A percentile compares a stretch with the other conserved stretches of the same genome.
Conservation (phyloP, 1,284 basidiomycete species). For the Thecaphora thlaspeos region DNA sequence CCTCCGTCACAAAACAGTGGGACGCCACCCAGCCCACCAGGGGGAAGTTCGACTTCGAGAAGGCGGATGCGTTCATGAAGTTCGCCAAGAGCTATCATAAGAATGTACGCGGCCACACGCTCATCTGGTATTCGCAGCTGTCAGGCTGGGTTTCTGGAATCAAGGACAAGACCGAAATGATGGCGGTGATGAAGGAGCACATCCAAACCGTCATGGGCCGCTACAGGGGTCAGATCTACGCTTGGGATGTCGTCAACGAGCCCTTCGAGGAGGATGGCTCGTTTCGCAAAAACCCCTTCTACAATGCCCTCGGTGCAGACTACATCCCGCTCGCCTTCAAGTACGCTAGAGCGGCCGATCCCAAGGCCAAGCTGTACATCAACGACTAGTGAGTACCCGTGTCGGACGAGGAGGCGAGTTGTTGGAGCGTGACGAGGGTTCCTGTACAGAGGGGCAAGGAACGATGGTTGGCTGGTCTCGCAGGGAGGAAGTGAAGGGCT, state of each 20-base stretch:
- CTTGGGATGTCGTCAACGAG: constrained; percentile 18
- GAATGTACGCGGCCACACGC: constrained; percentile 17
- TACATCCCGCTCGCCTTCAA: constrained; percentile 17
- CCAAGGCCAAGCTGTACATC: constrained; percentile 16
- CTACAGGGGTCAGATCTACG: constrained; percentile 19
- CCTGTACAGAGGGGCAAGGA: no score
- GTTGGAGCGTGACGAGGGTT: no score
- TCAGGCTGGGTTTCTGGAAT: constrained; percentile 8
- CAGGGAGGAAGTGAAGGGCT: no score
- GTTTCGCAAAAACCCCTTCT: constrained; percentile 10
- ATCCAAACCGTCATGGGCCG: constrained; percentile 9
- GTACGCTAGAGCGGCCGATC: constrained; percentile 7
- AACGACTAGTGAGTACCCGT: constrained; percentile 17
- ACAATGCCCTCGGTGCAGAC: constrained; percentile 15
- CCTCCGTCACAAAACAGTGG: no score
- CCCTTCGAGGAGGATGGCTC: constrained; percentile 19
- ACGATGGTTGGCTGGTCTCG: no score
- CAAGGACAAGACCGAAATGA: constrained; percentile 11
- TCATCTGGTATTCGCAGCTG: constrained; percentile 16
- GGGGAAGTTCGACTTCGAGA: constrained; percentile 7
- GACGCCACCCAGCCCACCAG: constrained; percentile 10
- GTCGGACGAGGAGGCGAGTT: no score
- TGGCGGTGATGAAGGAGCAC: constrained; percentile 14
- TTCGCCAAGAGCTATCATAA: constrained; percentile 3
- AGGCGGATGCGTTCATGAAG: constrained; percentile 14